Evolutionary conservation across 2,329 filamentous ascomycete genomes (phyloP).

Genomic region (Colletotrichum godetiae): DNA sequence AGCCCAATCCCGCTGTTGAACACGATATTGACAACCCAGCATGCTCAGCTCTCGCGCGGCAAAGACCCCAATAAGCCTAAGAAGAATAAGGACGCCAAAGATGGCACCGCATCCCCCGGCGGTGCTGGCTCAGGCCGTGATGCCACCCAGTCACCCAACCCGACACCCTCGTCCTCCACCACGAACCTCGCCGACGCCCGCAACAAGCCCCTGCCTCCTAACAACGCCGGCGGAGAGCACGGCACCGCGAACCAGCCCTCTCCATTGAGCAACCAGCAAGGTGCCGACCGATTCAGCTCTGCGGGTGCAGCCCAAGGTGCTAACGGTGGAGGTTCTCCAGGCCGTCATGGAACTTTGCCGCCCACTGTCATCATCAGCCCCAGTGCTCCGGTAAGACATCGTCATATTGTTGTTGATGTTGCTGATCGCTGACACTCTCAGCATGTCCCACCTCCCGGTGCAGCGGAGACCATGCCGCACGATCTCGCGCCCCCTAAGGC

Average conservation of each 20-base stretch:
- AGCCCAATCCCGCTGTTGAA: conserved; percentile 30
- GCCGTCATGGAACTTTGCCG: conserved; percentile 73
- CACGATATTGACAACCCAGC: conserved; percentile 59
- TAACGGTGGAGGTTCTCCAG: conserved; percentile 67
- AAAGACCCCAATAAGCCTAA: conserved; percentile 89
- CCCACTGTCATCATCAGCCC: conserved; percentile 96
- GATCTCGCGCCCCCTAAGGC: conserved; percentile 95
- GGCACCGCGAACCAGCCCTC: conserved; percentile 53
- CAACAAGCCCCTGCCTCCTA: conserved; percentile 80
- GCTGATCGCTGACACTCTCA: conserved; percentile 47
- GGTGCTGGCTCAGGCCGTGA: conserved; percentile 63
- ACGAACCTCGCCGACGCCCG: conserved; percentile 87
- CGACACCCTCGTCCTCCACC: conserved; percentile 89
- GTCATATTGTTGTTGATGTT: conserved; percentile 15
- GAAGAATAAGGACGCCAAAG: conserved; percentile 78
- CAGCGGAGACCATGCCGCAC: conserved; percentile 97
- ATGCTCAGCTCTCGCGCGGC: conserved; percentile 85
- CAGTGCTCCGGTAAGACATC: conserved; percentile 81
- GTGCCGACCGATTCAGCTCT: conserved; percentile 55
- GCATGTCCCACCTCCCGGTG: conserved; percentile 93
- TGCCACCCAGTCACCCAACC: conserved; percentile 68
- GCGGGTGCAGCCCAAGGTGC: conserved; percentile 49
- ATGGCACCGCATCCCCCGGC: conserved; percentile 84
- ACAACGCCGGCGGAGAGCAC: conserved; percentile 60
- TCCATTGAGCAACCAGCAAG: conserved; percentile 47